Percentiles rank a stretch among this genome's conserved stretches.
Evolutionary conservation across 2,329 filamentous ascomycete species (phyloP).

Genomic region (Trichoderma aggressivum): DNA sequence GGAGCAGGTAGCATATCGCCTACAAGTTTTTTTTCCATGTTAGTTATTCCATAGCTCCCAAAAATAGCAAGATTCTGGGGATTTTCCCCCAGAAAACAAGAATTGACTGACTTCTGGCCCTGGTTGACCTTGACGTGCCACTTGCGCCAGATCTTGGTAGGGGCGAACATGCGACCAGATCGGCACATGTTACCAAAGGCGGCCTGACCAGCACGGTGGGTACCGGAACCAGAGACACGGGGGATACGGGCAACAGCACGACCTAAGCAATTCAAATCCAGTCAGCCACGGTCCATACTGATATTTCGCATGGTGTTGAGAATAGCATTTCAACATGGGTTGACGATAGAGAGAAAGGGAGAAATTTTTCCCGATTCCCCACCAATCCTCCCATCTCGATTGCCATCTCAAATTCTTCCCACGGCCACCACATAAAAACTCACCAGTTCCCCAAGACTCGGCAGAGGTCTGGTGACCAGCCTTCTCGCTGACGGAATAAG

Average conservation of each 20-base stretch:
- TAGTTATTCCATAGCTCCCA: conserved; percentile 19
- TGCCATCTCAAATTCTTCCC: background rate
- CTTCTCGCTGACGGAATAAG: conserved; percentile 99
- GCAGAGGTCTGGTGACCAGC: conserved; percentile 99
- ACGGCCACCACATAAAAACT: conserved; percentile 41
- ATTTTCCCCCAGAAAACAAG: background rate
- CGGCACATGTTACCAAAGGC: conserved; percentile 99
- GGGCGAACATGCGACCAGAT: conserved; percentile 99
- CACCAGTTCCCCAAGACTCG: conserved; percentile 99
- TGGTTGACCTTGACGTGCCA: conserved; percentile 99
- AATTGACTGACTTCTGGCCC: conserved; percentile 77
- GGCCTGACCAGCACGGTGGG: conserved; percentile 99
- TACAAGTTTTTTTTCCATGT: conserved; percentile 36
- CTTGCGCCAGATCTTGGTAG: conserved; percentile 99
- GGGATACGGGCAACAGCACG: conserved; percentile 99
- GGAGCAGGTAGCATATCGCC: conserved; percentile 96
- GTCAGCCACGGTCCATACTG: background rate
- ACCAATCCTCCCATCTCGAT: background rate
- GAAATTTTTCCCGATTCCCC: background rate
- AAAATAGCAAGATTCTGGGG: background rate
- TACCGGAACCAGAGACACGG: conserved; percentile 99
- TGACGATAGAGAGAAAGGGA: background rate
- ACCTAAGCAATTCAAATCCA: conserved; percentile 51
- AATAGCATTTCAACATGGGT: background rate
- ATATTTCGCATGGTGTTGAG: background rate